Evolutionary conservation across 2,329 filamentous ascomycete genomes (phyloP), one percentile per base, ranked within the genome.

Genomic region (Juglanconis juglandina): DNA sequence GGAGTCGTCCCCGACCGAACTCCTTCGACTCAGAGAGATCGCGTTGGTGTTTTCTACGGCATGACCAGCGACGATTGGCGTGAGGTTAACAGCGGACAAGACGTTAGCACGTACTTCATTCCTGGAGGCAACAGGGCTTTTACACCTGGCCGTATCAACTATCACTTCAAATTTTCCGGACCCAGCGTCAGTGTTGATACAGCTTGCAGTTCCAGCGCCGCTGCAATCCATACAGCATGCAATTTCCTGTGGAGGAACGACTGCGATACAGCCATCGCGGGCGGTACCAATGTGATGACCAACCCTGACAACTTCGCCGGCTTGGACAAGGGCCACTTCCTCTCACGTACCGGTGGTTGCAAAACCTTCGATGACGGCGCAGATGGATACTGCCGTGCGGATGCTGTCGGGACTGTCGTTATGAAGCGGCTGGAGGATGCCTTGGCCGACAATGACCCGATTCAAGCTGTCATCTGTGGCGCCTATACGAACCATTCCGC

Each of bases 41-140:
- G 88, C 82, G 79, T 88, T 56, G 86, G 85, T 60, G 85, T 82
- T 0, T 88, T 87, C 71, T 87, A 87, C 65, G 86, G 86, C 51
- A 81, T 85, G 68, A 86, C 85, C 10, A 86, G 83, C 63, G 84
- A 64, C n/a, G 63, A 64, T 17, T 70, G 71, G 49, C 78, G 81
- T 72, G 87, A 89, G 68, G 82, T 85, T 58, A 88, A 89, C 67
- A 81, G 79, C 39, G 79, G 81, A 0, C 41, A 60, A 6, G 65
- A 69, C n/a, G 59, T 49, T 41, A 5, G 49, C 63, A 7, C 63
- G 65, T 14, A 68, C 59, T 54, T 68, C 58, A 42, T 65, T 0
- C 67, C 66, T 1, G 71, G 70, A 2, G 74, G 74, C 0, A 70
- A 65, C 2, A 67, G 65, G 5, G 61, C 64, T 1, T 68, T 66